These are phyloP conservation scores for Medicago truncatula DNA, from an alignment of 306 rosid species.

Conservation along the genomic window DNA sequence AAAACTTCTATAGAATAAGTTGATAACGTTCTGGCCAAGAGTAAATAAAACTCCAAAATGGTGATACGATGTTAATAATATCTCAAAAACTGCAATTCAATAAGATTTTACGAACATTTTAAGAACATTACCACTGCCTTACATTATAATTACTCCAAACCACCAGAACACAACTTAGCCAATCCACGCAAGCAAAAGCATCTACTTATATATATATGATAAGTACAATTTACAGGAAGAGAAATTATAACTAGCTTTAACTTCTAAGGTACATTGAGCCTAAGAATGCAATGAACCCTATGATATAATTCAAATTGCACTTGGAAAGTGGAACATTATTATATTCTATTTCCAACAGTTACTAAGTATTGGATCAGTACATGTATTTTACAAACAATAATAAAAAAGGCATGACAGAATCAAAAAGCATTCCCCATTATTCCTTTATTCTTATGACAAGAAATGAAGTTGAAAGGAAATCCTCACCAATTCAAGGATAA, in stretches of 20 bases:
- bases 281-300: slow-evolving; percentile 1
- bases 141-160: slow-evolving; percentile 22
- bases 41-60: slow-evolving; percentile 7
- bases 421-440: slow-evolving; percentile 11
- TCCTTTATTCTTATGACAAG: slow-evolving; percentile 22
- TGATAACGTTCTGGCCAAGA: neutral
- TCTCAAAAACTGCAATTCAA: slow-evolving; percentile 18
- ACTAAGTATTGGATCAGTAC: slow-evolving; percentile 27
- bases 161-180: slow-evolving; percentile 7
- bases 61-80: slow-evolving; percentile 2
- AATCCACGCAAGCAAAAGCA: neutral
- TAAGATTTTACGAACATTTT: slow-evolving; percentile 4
- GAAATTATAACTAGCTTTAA: slow-evolving; percentile 14
- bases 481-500: slow-evolving; percentile 95
- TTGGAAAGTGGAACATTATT: neutral
- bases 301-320: neutral
- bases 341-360: neutral
- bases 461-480: slow-evolving; percentile 32
- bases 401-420: slow-evolving; percentile 22
- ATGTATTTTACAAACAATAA: slow-evolving; percentile 21
- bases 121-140: neutral
- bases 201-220: neutral
- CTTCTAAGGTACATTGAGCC: neutral
- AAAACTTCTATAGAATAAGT: neutral
- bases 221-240: neutral